Evolutionary conservation across 768 basidiomycete species (phyloP).

Genomic region (Lactarius hatsudake): DNA sequence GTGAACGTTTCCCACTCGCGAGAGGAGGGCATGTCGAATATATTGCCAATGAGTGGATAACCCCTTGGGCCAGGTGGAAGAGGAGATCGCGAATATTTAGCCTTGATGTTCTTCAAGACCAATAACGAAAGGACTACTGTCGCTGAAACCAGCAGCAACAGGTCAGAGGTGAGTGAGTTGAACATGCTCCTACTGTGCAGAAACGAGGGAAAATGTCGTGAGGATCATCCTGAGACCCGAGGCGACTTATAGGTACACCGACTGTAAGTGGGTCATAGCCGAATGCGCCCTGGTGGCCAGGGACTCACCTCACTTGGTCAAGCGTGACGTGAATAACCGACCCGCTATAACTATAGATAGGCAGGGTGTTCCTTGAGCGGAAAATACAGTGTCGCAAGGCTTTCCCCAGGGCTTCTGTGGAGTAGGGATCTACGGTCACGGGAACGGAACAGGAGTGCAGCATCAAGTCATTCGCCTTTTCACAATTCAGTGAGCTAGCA

Average conservation of each 20-base stretch:
- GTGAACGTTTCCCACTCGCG: constrained; percentile 29
- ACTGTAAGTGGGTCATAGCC: no score
- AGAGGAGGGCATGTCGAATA: constrained; percentile 25
- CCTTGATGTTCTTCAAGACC: not conserved
- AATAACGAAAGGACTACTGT: not conserved
- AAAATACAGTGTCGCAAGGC: no score
- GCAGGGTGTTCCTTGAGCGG: no score
- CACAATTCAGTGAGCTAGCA: no score
- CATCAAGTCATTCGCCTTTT: no score
- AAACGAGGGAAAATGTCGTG: not conserved
- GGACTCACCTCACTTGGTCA: no score
- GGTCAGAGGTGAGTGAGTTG: not conserved
- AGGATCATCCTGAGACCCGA: not conserved
- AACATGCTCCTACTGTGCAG: not conserved
- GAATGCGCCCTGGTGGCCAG: no score
- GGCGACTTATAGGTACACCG: not conserved
- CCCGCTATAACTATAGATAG: no score
- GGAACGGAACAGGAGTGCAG: no score
- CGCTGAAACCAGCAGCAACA: not conserved
- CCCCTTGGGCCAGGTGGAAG: constrained; percentile 29
- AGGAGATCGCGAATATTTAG: not conserved
- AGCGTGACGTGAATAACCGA: no score
- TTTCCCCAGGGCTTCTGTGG: no score
- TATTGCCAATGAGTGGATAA: constrained; percentile 29
- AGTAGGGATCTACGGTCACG: no score